Evolutionary conservation across 441 rosid species (phyloP).

Genomic region (Bruguiera hainesii): DNA sequence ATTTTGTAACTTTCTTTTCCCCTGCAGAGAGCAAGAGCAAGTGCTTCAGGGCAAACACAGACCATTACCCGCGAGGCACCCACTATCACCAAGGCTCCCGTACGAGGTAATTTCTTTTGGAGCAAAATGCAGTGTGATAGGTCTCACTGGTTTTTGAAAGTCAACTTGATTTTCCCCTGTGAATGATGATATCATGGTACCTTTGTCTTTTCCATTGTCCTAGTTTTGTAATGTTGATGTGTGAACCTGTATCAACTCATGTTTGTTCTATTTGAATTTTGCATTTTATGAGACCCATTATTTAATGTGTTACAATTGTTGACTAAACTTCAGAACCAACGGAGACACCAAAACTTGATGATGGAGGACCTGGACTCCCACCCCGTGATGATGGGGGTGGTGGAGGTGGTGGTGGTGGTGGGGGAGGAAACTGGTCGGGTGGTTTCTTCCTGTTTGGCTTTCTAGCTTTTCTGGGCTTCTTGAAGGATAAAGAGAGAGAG

Average conservation of each 20-base stretch:
- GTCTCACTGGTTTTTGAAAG: background rate
- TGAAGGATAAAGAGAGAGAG: slow-evolving; percentile 74
- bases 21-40: slow-evolving; percentile 58
- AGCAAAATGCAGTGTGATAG: background rate
- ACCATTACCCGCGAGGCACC: slow-evolving; percentile 72
- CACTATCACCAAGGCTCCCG: slow-evolving; percentile 83
- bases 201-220: no score
- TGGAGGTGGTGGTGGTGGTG: slow-evolving; percentile 87
- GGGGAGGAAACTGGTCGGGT: slow-evolving; percentile 81
- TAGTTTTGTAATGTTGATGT: no score
- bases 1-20: background rate
- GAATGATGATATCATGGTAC: no score
- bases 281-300: background rate
- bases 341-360: slow-evolving; percentile 56
- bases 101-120: slow-evolving; percentile 40
- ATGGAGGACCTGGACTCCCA: slow-evolving; percentile 76
- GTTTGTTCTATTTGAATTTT: no score
- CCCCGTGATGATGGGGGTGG: slow-evolving; percentile 77
- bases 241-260: no score
- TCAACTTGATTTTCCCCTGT: no score
- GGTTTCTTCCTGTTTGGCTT: slow-evolving; percentile 92
- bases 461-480: slow-evolving; percentile 72
- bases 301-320: background rate
- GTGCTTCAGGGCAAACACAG: slow-evolving; percentile 71
- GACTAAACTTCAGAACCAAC: slow-evolving; percentile 24